phyloP scores from a whole-genome alignment of 345 rosid species.

The Salix viminalis region DNA sequence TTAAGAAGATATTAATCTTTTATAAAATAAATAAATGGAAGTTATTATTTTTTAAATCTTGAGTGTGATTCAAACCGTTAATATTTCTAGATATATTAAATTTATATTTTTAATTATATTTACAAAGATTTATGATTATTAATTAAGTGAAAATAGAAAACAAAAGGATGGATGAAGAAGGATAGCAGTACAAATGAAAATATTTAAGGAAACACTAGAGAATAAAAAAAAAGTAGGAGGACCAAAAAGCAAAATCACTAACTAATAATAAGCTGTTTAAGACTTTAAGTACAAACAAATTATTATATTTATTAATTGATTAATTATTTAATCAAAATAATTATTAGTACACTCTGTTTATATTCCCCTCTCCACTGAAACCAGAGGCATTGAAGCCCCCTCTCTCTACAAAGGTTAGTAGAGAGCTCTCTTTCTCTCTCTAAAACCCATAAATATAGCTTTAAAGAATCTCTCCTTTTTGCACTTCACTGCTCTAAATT shows the following conservation, averaged over 20 bases:
- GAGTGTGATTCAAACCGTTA: too few species aligned
- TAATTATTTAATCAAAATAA: not conserved
- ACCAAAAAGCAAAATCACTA: not conserved
- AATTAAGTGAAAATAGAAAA: too few species aligned
- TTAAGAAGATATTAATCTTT: too few species aligned
- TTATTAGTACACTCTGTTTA: not conserved
- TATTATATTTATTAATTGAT: not conserved
- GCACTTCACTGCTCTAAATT: not conserved
- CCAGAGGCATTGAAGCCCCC: not conserved
- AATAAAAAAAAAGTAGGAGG: too few species aligned
- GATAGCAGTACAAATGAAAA: too few species aligned
- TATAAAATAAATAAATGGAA: too few species aligned
- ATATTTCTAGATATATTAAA: too few species aligned
- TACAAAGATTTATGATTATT: too few species aligned
- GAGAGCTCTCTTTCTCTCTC: not conserved
- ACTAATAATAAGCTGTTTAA: not conserved
- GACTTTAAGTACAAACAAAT: not conserved
- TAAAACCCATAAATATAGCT: not conserved
- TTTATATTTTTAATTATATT: too few species aligned
- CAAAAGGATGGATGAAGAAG: too few species aligned
- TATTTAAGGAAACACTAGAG: too few species aligned
- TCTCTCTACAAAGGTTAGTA: not conserved
- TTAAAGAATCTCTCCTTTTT: not conserved
- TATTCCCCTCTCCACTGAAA: not conserved
- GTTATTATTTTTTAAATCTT: too few species aligned